Conservation (phyloP, 352 stramenopile genomes). For the Globisporangium takayamanum region DNA sequence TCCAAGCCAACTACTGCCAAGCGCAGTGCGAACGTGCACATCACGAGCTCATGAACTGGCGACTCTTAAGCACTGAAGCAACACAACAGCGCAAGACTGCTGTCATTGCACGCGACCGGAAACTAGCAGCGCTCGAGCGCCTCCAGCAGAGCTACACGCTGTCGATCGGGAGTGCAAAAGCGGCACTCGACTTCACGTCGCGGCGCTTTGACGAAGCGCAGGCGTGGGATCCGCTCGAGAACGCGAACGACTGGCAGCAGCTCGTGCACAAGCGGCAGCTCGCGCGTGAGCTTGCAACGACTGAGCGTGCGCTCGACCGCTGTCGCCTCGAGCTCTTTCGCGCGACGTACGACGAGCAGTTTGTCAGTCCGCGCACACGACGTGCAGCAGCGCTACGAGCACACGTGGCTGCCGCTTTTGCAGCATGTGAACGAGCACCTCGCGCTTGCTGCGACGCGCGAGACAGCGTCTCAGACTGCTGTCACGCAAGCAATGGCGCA, state of each 20-base stretch:
- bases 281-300: conserved; percentile 28
- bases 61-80: conserved; percentile 28
- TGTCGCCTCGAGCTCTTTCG: conserved; percentile 56
- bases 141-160: conserved; percentile 16
- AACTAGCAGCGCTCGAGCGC: conserved; percentile 13
- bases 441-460: conserved; percentile 21
- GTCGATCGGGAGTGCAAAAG: conserved; percentile 30
- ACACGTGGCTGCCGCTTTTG: conserved; percentile 21
- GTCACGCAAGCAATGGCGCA: conserved; percentile 28
- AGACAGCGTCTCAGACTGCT: conserved; percentile 18
- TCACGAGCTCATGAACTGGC: conserved; percentile 31
- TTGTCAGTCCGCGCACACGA: conserved; percentile 21
- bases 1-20: conserved; percentile 20
- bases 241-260: conserved; percentile 69
- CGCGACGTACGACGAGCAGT: conserved; percentile 52
- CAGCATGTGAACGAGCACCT: conserved; percentile 17
- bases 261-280: conserved; percentile 59
- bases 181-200: conserved; percentile 47
- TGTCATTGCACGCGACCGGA: conserved; percentile 20
- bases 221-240: conserved; percentile 75
- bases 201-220: conserved; percentile 51
- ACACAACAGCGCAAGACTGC: conserved; percentile 32
- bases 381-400: conserved; percentile 32
- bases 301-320: conserved; percentile 29
- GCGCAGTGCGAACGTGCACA: conserved; percentile 15